phyloP scores from a whole-genome alignment of 164 flowering plant species.

The Pachysandra terminalis region DNA sequence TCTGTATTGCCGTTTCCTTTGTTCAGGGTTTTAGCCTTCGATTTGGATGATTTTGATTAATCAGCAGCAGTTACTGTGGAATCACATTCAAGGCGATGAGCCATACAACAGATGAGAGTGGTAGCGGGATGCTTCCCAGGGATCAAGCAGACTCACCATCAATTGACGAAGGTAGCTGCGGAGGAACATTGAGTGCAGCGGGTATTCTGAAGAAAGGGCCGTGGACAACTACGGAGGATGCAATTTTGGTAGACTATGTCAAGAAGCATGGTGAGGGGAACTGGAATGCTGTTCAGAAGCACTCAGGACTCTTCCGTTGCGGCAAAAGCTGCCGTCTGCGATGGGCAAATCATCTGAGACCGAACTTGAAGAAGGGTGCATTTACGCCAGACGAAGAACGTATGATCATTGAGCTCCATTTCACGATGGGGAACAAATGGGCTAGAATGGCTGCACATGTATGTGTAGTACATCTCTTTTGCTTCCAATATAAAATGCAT shows the following conservation, averaged over 20 bases:
- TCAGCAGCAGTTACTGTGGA: constrained; percentile 15
- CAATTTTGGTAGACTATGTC: constrained; percentile 74
- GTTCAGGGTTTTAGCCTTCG: constrained; percentile 13
- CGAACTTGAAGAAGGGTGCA: constrained; percentile 83
- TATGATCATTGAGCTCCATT: constrained; percentile 72
- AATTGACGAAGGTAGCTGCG: constrained; percentile 40
- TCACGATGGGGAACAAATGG: constrained; percentile 90
- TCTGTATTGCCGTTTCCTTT: neutral
- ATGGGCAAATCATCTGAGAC: constrained; percentile 90
- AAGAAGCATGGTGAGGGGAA: constrained; percentile 85
- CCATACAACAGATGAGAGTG: constrained; percentile 43
- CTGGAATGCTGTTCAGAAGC: constrained; percentile 91
- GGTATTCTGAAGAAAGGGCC: constrained; percentile 75
- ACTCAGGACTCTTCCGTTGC: constrained; percentile 76
- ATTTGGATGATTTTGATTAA: constrained; percentile 26
- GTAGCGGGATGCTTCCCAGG: constrained; percentile 37
- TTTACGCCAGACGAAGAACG: constrained; percentile 75
- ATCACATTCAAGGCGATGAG: constrained; percentile 34
- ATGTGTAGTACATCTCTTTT: constrained; percentile 18
- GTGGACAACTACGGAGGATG: constrained; percentile 88
- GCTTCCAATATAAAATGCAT: neutral
- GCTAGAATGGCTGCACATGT: constrained; percentile 92
- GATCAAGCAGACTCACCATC: constrained; percentile 44
- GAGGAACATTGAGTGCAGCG: constrained; percentile 38
- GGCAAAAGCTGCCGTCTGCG: constrained; percentile 92